A percentile compares a stretch with the other conserved stretches of the same genome.
Evolutionary conservation across 176 grass and related monocot species (phyloP).

Genomic region (Calamus simplicifolius): DNA sequence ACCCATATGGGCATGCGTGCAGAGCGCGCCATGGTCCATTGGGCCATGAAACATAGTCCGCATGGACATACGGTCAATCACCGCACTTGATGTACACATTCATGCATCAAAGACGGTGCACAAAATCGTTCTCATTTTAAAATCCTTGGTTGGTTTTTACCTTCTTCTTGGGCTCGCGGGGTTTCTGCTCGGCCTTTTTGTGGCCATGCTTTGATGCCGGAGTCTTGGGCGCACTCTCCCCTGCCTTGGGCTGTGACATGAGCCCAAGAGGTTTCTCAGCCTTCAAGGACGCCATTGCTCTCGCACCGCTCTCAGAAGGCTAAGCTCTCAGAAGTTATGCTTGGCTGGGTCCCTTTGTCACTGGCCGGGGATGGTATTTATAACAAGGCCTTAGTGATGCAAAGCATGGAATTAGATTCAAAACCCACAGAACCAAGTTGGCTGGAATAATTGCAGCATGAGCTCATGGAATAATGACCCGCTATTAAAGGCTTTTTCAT

Average conservation of each 20-base stretch:
- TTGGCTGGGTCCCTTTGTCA: constrained; percentile 18
- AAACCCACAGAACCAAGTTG: constrained; percentile 49
- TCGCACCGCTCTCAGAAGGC: neutral
- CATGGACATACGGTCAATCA: no score
- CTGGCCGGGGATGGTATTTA: constrained; percentile 42
- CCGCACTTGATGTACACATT: no score
- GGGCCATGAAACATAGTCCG: no score
- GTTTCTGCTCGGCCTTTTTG: constrained; percentile 77
- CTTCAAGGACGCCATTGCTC: constrained; percentile 68
- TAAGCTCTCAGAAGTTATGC: constrained; percentile 20
- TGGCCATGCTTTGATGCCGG: constrained; percentile 44
- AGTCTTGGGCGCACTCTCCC: constrained; percentile 28
- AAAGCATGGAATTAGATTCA: constrained; percentile 21
- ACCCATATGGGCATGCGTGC: no score
- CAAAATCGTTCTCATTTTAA: no score
- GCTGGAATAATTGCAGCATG: constrained; percentile 66
- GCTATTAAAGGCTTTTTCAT: constrained; percentile 5
- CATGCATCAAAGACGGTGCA: no score
- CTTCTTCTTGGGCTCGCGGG: constrained; percentile 73
- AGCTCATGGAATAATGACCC: constrained; percentile 31
- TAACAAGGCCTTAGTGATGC: constrained; percentile 22
- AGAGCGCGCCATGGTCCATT: no score
- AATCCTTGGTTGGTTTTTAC: constrained; percentile 12
- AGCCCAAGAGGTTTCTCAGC: constrained; percentile 37
- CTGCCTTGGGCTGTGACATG: constrained; percentile 15